phyloP scores from a whole-genome alignment of 805 yeast genomes.

The Saccharomycopsis lassenensis region DNA sequence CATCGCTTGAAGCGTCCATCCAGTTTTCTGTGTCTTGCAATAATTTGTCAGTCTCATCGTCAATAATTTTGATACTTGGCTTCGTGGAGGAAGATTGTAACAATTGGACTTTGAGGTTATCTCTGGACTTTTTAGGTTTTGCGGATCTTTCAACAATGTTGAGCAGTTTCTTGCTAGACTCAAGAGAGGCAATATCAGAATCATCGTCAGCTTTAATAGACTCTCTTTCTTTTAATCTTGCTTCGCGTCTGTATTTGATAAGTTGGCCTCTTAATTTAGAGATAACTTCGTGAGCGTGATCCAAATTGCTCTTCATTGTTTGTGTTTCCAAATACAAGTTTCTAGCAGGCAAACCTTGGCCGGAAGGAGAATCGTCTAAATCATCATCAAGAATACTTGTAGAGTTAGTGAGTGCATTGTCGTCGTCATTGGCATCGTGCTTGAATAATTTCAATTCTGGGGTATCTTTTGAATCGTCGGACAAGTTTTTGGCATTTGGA shows the following conservation, averaged over 20 bases:
- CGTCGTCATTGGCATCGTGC: slow-evolving; percentile 25
- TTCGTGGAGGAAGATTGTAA: neutral
- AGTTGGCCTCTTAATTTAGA: slow-evolving; percentile 44
- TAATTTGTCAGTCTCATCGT: slow-evolving; percentile 16
- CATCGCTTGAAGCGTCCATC: slow-evolving; percentile 6
- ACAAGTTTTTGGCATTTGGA: slow-evolving; percentile 17
- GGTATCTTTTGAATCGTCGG: slow-evolving; percentile 4
- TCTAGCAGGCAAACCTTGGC: slow-evolving; percentile 28
- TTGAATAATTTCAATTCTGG: slow-evolving; percentile 21
- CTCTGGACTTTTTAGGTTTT: neutral
- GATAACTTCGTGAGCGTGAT: slow-evolving; percentile 53
- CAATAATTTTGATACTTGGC: slow-evolving; percentile 9
- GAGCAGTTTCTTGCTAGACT: too few species aligned
- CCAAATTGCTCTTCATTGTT: slow-evolving; percentile 51
- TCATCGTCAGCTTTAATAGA: neutral
- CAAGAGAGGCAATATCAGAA: neutral
- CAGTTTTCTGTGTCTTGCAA: slow-evolving; percentile 16
- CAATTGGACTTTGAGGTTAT: neutral
- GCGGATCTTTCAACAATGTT: neutral
- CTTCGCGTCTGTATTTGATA: slow-evolving; percentile 25
- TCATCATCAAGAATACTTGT: neutral
- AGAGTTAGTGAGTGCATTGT: slow-evolving; percentile 1
- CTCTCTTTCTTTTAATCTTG: too few species aligned
- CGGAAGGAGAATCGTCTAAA: too few species aligned
- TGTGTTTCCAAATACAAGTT: slow-evolving; percentile 49